phyloP scores from a whole-genome alignment of 2,329 filamentous ascomycete species.

The Claviceps citrina region DNA sequence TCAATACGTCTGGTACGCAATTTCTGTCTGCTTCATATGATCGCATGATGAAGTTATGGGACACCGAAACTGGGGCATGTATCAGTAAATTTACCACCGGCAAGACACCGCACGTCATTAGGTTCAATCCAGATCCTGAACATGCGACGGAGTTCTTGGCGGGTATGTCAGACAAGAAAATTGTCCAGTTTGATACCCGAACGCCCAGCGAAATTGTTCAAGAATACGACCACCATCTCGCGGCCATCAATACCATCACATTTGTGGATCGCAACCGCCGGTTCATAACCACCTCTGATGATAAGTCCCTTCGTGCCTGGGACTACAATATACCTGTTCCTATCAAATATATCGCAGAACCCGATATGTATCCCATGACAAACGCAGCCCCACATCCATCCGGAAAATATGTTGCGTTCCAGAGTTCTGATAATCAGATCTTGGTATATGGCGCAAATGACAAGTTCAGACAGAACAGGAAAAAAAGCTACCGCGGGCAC shows the following conservation, averaged over 20 bases:
- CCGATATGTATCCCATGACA: conserved; percentile 94
- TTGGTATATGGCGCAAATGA: conserved; percentile 89
- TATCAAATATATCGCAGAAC: conserved; percentile 95
- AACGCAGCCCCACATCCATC: conserved; percentile 71
- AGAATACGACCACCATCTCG: conserved; percentile 95
- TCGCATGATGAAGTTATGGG: conserved; percentile 94
- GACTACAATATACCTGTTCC: conserved; percentile 97
- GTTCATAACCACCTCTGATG: conserved; percentile 96
- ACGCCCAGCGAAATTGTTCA: conserved; percentile 66
- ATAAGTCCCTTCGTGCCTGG: conserved; percentile 92
- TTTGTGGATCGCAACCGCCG: conserved; percentile 89
- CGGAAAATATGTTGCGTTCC: conserved; percentile 88
- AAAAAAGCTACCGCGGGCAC: conserved; percentile 91
- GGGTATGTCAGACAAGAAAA: conserved; percentile 98
- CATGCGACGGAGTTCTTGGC: conserved; percentile 81
- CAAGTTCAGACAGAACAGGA: conserved; percentile 92
- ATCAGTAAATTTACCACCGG: conserved; percentile 80
- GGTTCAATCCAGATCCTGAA: conserved; percentile 72
- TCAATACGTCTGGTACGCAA: conserved; percentile 65
- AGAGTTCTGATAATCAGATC: conserved; percentile 89
- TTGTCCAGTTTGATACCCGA: conserved; percentile 87
- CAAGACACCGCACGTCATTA: conserved; percentile 86
- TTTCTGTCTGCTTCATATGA: conserved; percentile 91
- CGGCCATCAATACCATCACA: conserved; percentile 93
- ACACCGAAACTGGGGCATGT: conserved; percentile 86